phyloP scores from a whole-genome alignment of 2,329 filamentous ascomycete species.

The Neophaeococcomyces aloes region DNA sequence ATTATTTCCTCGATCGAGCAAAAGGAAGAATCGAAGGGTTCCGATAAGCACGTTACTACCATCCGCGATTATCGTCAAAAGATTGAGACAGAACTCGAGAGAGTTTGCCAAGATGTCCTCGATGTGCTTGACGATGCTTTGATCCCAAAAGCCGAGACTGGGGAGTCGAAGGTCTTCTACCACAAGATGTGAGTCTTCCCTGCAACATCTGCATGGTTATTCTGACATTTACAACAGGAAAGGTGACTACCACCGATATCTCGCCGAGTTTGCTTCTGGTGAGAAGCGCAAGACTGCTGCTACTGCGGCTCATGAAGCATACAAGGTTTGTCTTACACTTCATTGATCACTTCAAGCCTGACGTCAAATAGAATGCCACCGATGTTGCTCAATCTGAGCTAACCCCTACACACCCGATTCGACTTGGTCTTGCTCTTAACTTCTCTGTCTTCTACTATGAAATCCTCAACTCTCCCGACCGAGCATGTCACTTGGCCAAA shows the following conservation, averaged over 20 bases:
- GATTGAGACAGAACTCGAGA: conserved; percentile 95
- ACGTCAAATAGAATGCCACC: conserved; percentile 65
- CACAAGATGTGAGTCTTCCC: conserved; percentile 79
- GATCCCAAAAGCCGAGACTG: conserved; percentile 90
- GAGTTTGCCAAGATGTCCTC: conserved; percentile 96
- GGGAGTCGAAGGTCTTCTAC: conserved; percentile 99
- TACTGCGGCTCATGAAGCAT: conserved; percentile 81
- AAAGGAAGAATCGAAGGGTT: conserved; percentile 99
- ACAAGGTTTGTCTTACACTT: conserved; percentile 63
- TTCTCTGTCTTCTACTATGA: conserved; percentile 99
- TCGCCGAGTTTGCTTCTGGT: conserved; percentile 84
- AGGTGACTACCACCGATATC: conserved; percentile 93
- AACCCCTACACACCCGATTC: conserved; percentile 94
- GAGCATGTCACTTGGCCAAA: conserved; percentile 96
- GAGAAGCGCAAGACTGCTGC: conserved; percentile 87
- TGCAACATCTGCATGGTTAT: conserved; percentile 6
- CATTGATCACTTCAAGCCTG: neutral
- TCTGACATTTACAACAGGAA: conserved; percentile 51
- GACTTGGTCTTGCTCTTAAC: conserved; percentile 93
- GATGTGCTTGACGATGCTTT: conserved; percentile 86
- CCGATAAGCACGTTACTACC: conserved; percentile 83
- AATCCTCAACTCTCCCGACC: conserved; percentile 95
- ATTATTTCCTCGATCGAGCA: conserved; percentile 99
- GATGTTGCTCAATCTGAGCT: conserved; percentile 97
- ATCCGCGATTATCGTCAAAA: conserved; percentile 97